Conservation (phyloP, 1,284 basidiomycete genomes). For the Ganoderma meredithae region DNA sequence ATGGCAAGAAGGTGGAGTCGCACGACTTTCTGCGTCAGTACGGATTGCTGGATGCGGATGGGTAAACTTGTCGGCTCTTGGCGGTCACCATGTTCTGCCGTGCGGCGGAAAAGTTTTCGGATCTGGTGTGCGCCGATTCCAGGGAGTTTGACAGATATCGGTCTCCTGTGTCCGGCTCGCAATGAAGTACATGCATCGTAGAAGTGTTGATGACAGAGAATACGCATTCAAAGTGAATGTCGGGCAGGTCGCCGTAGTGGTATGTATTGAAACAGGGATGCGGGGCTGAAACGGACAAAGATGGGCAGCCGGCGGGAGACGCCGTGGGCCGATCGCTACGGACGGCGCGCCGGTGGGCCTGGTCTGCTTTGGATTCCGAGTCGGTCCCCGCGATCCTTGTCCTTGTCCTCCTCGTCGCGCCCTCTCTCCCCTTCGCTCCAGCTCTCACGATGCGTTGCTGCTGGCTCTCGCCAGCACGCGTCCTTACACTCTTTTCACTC, state of each 20-base stretch:
- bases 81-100: neutral
- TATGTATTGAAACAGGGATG: neutral
- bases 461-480: conserved; percentile 41
- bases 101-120: neutral
- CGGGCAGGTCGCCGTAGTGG: neutral
- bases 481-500: conserved; percentile 45
- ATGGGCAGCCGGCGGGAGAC: neutral
- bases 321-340: neutral
- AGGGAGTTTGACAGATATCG: neutral
- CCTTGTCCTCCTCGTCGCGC: conserved; percentile 7
- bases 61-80: neutral
- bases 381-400: conserved; percentile 1
- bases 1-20: conserved; percentile 25
- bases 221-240: neutral
- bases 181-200: neutral
- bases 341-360: neutral
- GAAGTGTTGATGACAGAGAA: neutral
- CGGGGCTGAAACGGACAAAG: neutral
- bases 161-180: neutral
- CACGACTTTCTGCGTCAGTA: conserved; percentile 26
- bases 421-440: conserved; percentile 23
- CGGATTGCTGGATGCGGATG: conserved; percentile 21
- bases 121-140: neutral
- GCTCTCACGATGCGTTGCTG: conserved; percentile 40
- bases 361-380: neutral